Evolutionary conservation across 352 stramenopile species (phyloP).

Genomic region (Globisporangium carolinianum): DNA sequence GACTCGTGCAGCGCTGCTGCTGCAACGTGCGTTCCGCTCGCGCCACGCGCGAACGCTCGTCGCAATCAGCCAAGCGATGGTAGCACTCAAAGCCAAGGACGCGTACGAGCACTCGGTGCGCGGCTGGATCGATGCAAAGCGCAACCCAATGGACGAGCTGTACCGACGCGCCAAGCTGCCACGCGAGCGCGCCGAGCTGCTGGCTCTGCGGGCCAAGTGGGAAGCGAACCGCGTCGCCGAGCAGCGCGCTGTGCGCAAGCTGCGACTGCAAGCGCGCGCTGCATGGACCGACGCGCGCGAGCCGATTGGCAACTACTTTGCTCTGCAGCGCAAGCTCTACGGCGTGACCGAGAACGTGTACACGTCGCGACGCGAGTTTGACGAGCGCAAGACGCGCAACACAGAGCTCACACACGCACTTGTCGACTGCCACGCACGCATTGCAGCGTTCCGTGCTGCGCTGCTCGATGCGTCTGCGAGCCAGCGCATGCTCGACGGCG

Average conservation of each 20-base stretch:
- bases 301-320: conserved; percentile 34
- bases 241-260: conserved; percentile 42
- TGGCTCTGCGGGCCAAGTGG: conserved; percentile 41
- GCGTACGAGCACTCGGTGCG: conserved; percentile 46
- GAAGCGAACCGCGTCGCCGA: conserved; percentile 32
- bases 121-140: conserved; percentile 38
- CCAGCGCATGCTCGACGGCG: conserved; percentile 46
- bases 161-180: conserved; percentile 47
- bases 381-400: conserved; percentile 24
- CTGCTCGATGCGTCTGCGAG: conserved; percentile 30
- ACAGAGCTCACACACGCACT: conserved; percentile 22
- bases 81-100: conserved; percentile 48
- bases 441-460: conserved; percentile 30
- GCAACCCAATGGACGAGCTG: conserved; percentile 62
- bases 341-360: conserved; percentile 71
- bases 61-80: conserved; percentile 46
- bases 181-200: conserved; percentile 33
- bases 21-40: conserved; percentile 42
- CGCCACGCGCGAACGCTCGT: conserved; percentile 38
- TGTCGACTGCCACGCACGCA: conserved; percentile 21
- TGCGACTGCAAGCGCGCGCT: conserved; percentile 22
- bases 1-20: conserved; percentile 22
- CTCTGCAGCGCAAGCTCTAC: conserved; percentile 42
- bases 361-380: conserved; percentile 35
- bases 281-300: conserved; percentile 29